Percentiles rank a stretch among this genome's conserved stretches.
phyloP scores from a whole-genome alignment of 345 rosid species.

The Adansonia digitata region DNA sequence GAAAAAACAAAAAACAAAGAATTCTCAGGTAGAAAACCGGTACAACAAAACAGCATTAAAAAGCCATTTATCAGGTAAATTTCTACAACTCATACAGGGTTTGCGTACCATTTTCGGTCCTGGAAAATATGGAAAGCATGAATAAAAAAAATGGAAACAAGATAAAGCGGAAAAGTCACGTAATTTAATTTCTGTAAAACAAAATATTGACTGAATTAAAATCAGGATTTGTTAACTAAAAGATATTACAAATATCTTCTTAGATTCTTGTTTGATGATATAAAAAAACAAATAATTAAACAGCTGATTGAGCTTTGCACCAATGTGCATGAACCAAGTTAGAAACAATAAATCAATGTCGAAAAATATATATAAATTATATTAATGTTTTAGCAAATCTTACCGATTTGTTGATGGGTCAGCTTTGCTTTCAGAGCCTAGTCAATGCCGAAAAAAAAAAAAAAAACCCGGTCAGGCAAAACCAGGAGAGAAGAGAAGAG shows the following conservation, averaged over 20 bases:
- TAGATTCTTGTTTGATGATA: conserved; percentile 25
- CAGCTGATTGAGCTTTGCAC: conserved; percentile 2
- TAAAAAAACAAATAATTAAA: conserved; percentile 23
- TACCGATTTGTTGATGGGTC: conserved; percentile 34
- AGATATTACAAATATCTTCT: conserved; percentile 17
- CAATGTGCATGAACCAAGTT: conserved; percentile 15
- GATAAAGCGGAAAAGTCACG: conserved; percentile 7
- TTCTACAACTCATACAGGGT: conserved; percentile 22
- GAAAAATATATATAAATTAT: conserved; percentile 1
- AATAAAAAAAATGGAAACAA: conserved; percentile 14
- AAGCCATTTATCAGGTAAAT: conserved; percentile 22
- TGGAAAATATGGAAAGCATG: conserved; percentile 17
- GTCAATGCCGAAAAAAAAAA: conserved; percentile 45
- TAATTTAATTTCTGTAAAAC: conserved; percentile 1
- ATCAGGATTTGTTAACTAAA: conserved; percentile 21
- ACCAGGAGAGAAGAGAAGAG: conserved; percentile 1
- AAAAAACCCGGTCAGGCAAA: conserved; percentile 28
- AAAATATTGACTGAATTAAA: conserved; percentile 15
- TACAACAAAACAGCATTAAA: conserved; percentile 19
- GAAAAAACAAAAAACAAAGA: background rate
- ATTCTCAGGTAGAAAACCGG: conserved; percentile 2
- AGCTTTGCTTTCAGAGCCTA: conserved; percentile 24
- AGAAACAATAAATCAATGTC: background rate
- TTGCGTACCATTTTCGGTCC: background rate
- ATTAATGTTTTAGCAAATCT: conserved; percentile 14